phyloP scores from a whole-genome alignment of 331 rosid species.

The Erythrophleum ivorense region DNA sequence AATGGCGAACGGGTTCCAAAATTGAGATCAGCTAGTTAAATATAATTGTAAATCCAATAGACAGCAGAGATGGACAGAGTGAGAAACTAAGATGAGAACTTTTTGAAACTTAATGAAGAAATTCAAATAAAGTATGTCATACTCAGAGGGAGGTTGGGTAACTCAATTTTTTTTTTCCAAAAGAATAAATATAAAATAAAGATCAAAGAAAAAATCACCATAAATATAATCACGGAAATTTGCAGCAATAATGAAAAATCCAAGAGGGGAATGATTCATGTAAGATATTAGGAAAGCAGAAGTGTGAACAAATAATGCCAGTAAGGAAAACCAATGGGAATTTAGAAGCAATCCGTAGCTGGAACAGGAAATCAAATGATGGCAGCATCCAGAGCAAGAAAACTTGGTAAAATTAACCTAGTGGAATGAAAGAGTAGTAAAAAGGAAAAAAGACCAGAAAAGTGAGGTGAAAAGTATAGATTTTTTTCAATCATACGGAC shows the following conservation, averaged over 20 bases:
- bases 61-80: background rate
- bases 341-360: background rate
- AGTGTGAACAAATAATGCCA: slow-evolving; percentile 35
- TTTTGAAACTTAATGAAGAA: slow-evolving; percentile 25
- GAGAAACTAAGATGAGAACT: slow-evolving; percentile 20
- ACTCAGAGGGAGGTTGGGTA: background rate
- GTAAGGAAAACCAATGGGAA: too few relatives aligned
- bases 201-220: slow-evolving; percentile 27
- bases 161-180: background rate
- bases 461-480: too few relatives aligned
- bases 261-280: slow-evolving; percentile 30
- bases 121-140: background rate
- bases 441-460: slow-evolving; percentile 1
- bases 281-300: slow-evolving; percentile 26
- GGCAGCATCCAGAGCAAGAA: slow-evolving; percentile 20
- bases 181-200: background rate
- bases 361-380: slow-evolving; percentile 40
- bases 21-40: slow-evolving; percentile 15
- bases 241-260: slow-evolving; percentile 26
- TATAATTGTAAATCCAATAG: background rate
- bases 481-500: too few relatives aligned
- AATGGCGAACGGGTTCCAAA: background rate
- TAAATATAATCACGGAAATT: background rate
- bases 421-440: slow-evolving; percentile 30
- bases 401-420: slow-evolving; percentile 18